Percentiles rank a stretch among this genome's conserved stretches.
Conservation (phyloP, 2,329 filamentous ascomycete genomes). For the Aspergillus sp. region DNA sequence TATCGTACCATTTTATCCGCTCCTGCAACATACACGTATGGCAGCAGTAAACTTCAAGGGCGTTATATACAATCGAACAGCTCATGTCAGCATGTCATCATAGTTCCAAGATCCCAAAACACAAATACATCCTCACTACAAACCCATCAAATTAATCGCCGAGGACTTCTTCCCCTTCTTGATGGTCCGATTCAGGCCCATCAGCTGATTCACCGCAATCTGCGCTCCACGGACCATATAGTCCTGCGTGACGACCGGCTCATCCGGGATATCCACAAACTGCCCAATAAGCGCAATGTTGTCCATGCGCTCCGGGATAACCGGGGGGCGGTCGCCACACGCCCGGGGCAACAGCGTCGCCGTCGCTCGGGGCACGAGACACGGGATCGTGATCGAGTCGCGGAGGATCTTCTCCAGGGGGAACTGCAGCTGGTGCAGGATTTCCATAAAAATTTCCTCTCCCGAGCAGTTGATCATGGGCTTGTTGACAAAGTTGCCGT, state of each 20-base stretch:
- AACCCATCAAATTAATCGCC: background rate
- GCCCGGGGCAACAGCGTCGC: conserved; percentile 37
- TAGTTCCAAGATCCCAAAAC: background rate
- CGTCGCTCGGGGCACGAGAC: conserved; percentile 43
- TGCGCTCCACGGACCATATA: conserved; percentile 38
- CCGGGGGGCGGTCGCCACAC: conserved; percentile 37
- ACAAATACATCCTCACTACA: background rate
- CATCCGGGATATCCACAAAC: conserved; percentile 42
- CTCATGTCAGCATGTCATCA: background rate
- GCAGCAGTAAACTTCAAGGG: too few relatives aligned
- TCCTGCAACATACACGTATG: too few relatives aligned
- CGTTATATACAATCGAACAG: background rate
- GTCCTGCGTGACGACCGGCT: conserved; percentile 41
- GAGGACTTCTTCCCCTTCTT: conserved; percentile 8
- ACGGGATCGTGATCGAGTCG: conserved; percentile 35
- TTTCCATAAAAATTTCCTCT: conserved; percentile 40
- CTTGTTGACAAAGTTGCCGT: conserved; percentile 40
- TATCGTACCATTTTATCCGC: too few relatives aligned
- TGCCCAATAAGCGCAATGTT: conserved; percentile 45
- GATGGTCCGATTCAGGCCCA: conserved; percentile 18
- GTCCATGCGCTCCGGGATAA: conserved; percentile 35
- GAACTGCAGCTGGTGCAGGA: conserved; percentile 40
- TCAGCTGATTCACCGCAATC: conserved; percentile 34
- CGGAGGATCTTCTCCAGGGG: conserved; percentile 28
- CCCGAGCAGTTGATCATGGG: conserved; percentile 43